Evolutionary conservation across 2,329 filamentous ascomycete species (phyloP), one percentile per base, ranked within the genome.

Genomic region (Fusarium stilboides): DNA sequence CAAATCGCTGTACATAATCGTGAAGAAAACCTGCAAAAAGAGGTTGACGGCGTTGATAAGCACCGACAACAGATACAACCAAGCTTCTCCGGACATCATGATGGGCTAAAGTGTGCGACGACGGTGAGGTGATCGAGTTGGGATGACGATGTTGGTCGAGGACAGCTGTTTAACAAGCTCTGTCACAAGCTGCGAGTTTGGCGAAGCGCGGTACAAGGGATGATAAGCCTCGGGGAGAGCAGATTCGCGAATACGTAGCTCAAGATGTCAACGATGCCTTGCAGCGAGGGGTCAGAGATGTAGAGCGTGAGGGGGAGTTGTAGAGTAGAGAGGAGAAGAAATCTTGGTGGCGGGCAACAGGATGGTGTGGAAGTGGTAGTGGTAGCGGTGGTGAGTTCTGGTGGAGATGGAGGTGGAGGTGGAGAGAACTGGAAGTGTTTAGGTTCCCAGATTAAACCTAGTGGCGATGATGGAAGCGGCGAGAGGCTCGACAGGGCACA

Each of bases 21-120:
- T 99, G 86, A 99, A 99, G 89, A 99, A 99, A 77, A 99, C 96
- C 86, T 99, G 97, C 61, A 99, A 88, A 84, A 99, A 99, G 79
- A 99, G 89, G 87, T 99, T 99, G 89, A 99, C 94, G 86, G 96
- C 96, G 86, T 99, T 99, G 87, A 99, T 97, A 81, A 99, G 89
- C 83, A 99, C 97, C 84, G 95, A 91, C 83, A 99, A 88, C 77
- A 99, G 91, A 86, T 97, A 99, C 81, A 99, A 87, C 96, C 96
- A 98, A 81, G 94, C 94, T 89, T 98, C 94, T 83, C 94, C 94
- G 78, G 94, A 97, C 94, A 98, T 98, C 73, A 80, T 81, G 47
- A 45, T 74, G 70, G 59, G 66, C 68, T 62, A 49, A 65, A 67
- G 57, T 68, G 65, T 68, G 63, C 33, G 63, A 43, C 33, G 47